These are phyloP conservation scores for Botryosphaeria dothidea DNA, from an alignment of 2,329 filamentous ascomycete genomes.

Conservation along the genomic window DNA sequence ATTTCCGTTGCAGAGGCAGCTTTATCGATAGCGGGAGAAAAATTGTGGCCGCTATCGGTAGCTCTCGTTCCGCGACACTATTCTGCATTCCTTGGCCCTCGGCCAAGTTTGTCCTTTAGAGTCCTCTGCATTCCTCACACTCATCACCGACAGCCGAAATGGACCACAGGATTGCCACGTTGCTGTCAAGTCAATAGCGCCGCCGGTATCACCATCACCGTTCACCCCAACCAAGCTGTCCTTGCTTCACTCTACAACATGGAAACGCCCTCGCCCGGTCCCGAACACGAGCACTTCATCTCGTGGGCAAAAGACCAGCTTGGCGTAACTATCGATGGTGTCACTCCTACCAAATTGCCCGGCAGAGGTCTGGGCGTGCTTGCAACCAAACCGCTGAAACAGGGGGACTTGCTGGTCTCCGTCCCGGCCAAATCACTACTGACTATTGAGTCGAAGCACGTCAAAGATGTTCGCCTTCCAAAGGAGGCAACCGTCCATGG, in stretches of 20 bases:
- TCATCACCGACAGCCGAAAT: background rate
- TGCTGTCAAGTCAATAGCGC: background rate
- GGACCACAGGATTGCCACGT: background rate
- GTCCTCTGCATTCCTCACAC: background rate
- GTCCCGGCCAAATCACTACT: slow-evolving; percentile 67
- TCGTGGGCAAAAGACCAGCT: slow-evolving; percentile 63
- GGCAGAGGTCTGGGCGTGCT: slow-evolving; percentile 78
- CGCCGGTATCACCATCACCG: slow-evolving; percentile 1
- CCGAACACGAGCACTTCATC: slow-evolving; percentile 58
- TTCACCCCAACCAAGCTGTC: background rate
- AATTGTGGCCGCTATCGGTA: background rate
- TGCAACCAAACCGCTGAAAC: slow-evolving; percentile 65
- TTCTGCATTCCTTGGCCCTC: slow-evolving; percentile 4
- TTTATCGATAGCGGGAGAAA: slow-evolving; percentile 14
- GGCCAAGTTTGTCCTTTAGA: background rate
- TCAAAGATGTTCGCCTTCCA: slow-evolving; percentile 53
- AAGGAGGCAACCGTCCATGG: slow-evolving; percentile 66
- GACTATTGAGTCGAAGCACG: slow-evolving; percentile 57
- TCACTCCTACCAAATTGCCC: slow-evolving; percentile 66
- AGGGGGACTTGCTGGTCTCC: slow-evolving; percentile 62
- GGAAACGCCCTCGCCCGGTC: slow-evolving; percentile 29
- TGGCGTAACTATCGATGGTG: slow-evolving; percentile 67
- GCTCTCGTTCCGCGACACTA: background rate
- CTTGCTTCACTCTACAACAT: background rate
- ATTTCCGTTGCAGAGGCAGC: background rate